phyloP scores from a whole-genome alignment of 2,329 filamentous ascomycete genomes.

The Didymella arachidicola region DNA sequence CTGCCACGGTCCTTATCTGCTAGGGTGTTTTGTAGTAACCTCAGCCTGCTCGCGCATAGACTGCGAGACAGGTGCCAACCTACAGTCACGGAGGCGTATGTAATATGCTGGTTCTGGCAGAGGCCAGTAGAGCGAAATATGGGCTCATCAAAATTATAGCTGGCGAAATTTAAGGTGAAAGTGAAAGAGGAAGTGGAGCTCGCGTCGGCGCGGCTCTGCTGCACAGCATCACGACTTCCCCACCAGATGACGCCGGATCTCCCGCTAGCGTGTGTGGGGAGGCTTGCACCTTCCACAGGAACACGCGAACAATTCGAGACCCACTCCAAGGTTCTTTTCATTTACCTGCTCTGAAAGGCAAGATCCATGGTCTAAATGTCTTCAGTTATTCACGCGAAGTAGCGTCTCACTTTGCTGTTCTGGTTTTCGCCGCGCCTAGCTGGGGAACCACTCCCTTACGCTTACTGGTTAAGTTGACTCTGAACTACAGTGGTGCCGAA shows the following conservation, averaged over 20 bases:
- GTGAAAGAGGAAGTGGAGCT: slow-evolving; percentile 6
- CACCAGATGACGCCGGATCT: slow-evolving; percentile 14
- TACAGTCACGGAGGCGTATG: background rate
- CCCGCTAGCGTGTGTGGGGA: slow-evolving; percentile 10
- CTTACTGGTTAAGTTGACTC: background rate
- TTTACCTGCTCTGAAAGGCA: too few species aligned
- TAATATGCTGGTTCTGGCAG: background rate
- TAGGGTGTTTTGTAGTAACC: background rate
- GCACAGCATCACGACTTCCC: slow-evolving; percentile 11
- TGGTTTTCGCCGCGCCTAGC: background rate
- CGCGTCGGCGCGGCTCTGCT: slow-evolving; percentile 8
- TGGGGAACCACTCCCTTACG: background rate
- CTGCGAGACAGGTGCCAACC: background rate
- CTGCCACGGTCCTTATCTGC: background rate
- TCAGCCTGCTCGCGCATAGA: background rate
- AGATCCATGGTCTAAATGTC: background rate
- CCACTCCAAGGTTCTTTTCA: too few species aligned
- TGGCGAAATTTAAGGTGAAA: background rate
- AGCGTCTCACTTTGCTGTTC: background rate
- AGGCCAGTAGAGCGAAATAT: background rate
- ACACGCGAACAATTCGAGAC: background rate
- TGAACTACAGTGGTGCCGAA: background rate
- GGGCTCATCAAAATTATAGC: background rate
- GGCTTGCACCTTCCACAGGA: background rate
- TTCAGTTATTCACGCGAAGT: background rate